Conservation (phyloP, 768 basidiomycete genomes). For the Rhizopogon vinicolor region DNA sequence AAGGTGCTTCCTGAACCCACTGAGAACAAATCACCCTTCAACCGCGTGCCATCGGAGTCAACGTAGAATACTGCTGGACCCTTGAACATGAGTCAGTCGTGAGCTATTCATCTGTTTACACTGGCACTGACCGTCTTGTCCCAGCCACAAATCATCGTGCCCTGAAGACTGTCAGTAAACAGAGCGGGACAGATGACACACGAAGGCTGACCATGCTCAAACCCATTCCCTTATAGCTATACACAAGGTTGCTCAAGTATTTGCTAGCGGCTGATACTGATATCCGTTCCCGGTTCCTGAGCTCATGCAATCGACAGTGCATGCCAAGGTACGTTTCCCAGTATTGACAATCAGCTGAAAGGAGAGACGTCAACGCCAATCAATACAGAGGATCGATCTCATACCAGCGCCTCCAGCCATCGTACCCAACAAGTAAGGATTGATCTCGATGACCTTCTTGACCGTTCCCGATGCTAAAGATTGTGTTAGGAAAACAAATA, state of each 20-base stretch:
- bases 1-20: constrained; percentile 98
- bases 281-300: constrained; percentile 94
- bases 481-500: background rate
- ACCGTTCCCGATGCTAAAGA: constrained; percentile 87
- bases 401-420: constrained; percentile 98
- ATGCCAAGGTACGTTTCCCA: constrained; percentile 99
- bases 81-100: constrained; percentile 31
- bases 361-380: constrained; percentile 3
- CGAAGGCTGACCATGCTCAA: constrained; percentile 79
- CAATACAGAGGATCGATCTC: constrained; percentile 17
- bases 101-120: background rate
- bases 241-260: constrained; percentile 95
- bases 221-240: constrained; percentile 98
- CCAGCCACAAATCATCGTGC: constrained; percentile 99
- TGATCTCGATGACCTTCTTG: constrained; percentile 99
- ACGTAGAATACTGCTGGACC: constrained; percentile 97
- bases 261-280: constrained; percentile 99
- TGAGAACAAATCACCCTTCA: constrained; percentile 97
- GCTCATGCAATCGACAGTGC: constrained; percentile 94
- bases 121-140: constrained; percentile 80
- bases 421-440: constrained; percentile 96
- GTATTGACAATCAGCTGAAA: constrained; percentile 86
- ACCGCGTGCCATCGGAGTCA: constrained; percentile 92
- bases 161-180: constrained; percentile 40
- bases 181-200: background rate